Percentiles rank a stretch among this genome's conserved stretches.
These are phyloP conservation scores for Microbotryum intermedium DNA, from an alignment of 1,284 basidiomycete species.

Conservation along the genomic window DNA sequence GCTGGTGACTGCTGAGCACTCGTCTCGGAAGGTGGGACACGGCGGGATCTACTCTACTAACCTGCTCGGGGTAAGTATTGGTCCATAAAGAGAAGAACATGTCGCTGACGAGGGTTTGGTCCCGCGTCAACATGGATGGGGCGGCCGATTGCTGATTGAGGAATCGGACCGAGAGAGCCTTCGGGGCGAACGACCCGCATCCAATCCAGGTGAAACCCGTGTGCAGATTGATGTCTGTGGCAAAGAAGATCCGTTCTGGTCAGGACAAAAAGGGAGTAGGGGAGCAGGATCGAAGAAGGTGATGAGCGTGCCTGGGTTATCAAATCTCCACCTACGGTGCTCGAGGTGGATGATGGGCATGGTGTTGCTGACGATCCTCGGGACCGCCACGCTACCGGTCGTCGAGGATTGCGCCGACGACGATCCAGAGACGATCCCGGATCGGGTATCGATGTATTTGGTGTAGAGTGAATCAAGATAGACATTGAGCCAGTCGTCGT, in stretches of 20 bases:
- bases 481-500: constrained; percentile 26
- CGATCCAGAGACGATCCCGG: background rate
- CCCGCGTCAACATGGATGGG: constrained; percentile 7
- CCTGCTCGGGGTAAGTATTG: constrained; percentile 29
- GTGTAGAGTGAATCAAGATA: constrained; percentile 30
- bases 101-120: constrained; percentile 17
- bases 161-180: constrained; percentile 18
- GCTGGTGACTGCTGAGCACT: background rate
- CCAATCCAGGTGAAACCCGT: constrained; percentile 28
- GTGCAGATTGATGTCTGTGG: constrained; percentile 19
- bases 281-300: background rate
- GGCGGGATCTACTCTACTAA: background rate
- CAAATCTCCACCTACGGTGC: constrained; percentile 24
- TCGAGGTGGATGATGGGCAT: constrained; percentile 22
- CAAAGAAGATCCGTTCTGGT: background rate
- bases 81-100: constrained; percentile 31
- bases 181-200: constrained; percentile 22
- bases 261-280: background rate
- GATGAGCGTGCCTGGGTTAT: constrained; percentile 17
- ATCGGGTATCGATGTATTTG: constrained; percentile 13
- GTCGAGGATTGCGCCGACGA: constrained; percentile 1
- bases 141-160: constrained; percentile 18
- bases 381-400: background rate
- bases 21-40: background rate
- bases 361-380: constrained; percentile 20